Base-by-base conservation (phyloP, 148 eudicot species). In the Drosera capensis region DNA sequence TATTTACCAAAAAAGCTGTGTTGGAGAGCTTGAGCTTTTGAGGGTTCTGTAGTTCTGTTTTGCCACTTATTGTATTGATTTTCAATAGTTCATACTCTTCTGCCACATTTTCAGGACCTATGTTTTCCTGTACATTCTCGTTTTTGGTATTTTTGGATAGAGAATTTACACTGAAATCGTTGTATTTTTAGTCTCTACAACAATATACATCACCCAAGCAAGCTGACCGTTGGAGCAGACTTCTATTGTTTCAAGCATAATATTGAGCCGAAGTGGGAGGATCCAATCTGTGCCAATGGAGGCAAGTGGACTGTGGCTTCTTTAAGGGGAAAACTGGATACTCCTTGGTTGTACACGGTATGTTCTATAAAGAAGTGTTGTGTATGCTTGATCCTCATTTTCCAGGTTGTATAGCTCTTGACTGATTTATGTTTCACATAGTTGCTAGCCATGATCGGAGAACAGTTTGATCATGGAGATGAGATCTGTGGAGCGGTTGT, bases 181-280 rank as follows among this genome's bases (percentile, higher is more conserved):
- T n/a, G n/a, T n/a, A n/a, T n/a, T n/a, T n/a, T n/a, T n/a, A n/a
- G n/a, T n/a, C n/a, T 88, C 18, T 88, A 83, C 74, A 84, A 88
- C 59, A 80, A 83, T 48, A 69, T 80, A 57, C 68, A 60, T 55
- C 71, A 49, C 52, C 97, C 97, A 28, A 84, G 94, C 75, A 88
- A 77, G 71, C 53, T 88, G 66, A 64, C 52, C 28, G 42, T n/a
- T 0, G 74, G 82, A 49, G 86, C 82, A 28, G 96, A 88, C 52
- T 67, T 80, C 24, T 53, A 83, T 36, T 88, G 94, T 59, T 88
- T 88, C 57, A 84, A 88, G 70, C 2, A 78, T 23, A 73, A 80
- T 53, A 84, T 88, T 62, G 92, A 80, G 75, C 97, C 94, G 20
- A 88, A 88, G 58, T 83, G 97, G 97, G 97, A 88, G 74, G 94